Evolutionary conservation across 2,329 filamentous ascomycete species (phyloP), one percentile per base, ranked within the genome.

Genomic region (Lecanicillium sp.): DNA sequence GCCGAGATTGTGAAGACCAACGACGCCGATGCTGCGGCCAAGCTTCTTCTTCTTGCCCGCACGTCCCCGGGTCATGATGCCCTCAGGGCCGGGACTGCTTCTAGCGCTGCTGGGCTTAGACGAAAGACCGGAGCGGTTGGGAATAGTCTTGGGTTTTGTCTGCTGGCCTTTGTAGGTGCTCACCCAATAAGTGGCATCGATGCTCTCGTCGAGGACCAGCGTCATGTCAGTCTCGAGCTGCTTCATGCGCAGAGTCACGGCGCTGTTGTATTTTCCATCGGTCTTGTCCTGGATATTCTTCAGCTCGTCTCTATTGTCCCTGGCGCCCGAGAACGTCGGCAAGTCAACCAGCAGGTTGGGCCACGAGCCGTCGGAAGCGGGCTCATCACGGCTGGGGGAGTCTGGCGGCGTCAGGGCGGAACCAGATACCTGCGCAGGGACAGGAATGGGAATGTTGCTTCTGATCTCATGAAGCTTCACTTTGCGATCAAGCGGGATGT

Each of bases 1-100:
- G 41, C 93, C 93, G 12, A 98, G 71, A 60, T 98, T 98, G 54
- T 80, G 82, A 44, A 98, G 71, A 27, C 93, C 93, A 35, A 90
- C 86, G 33, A 84, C 85, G 26, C 93, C 93, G 27, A 82, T 67
- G 11, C 81, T 79, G 52, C 83, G 81, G 9, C 86, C 86, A 32
- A 82, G 79, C 56, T 81, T 83, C 55, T 82, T 85, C 54, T 82
- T 83, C 54, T 81, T 83, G 51, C 84, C 80, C 7, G 78, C 70
- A 49, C 87, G 79, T 35, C 88, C 88, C 55, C 90, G 78, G 0
- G 87, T 90, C 52, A 86, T 71, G 7, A 75, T 68, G 2, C 75
- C 77, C 4, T 74, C 70, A 3, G 75, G 78, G 17, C 75, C 74
- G 5, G 81, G 83, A 48, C 88, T 90, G 53, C 78, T 89, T 24